phyloP scores from a whole-genome alignment of 1,284 basidiomycete genomes.

The Cryptococcus sp. region DNA sequence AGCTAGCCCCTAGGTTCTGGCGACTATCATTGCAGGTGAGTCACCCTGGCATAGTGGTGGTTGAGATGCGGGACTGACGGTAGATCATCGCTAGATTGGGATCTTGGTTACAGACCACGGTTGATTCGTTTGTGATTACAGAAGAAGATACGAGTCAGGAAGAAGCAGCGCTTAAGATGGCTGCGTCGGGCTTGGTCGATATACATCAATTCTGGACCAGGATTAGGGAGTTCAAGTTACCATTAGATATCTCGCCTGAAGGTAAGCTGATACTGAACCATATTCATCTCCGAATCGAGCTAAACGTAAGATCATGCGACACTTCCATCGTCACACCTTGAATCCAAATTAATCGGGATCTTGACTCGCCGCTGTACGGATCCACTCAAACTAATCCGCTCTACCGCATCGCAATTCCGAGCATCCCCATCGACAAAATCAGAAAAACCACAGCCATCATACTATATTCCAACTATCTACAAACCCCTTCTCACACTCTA shows the following conservation, averaged over 20 bases:
- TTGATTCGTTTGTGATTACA: conserved; percentile 17
- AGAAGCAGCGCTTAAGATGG: conserved; percentile 28
- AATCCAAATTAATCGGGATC: conserved; percentile 64
- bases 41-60: conserved; percentile 3
- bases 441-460: conserved; percentile 60
- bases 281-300: no score
- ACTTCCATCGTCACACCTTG: conserved; percentile 37
- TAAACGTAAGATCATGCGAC: conserved; percentile 11
- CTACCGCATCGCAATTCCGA: conserved; percentile 80
- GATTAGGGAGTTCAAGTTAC: no score
- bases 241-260: no score
- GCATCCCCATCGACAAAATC: conserved; percentile 44
- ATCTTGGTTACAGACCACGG: conserved; percentile 60
- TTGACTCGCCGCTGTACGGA: conserved; percentile 75
- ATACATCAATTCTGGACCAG: conserved; percentile 16
- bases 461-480: conserved; percentile 75
- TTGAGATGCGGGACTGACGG: conserved; percentile 30
- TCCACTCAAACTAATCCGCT: conserved; percentile 76
- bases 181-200: conserved; percentile 33
- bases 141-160: conserved; percentile 30
- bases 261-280: no score
- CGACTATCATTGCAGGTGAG: conserved; percentile 74
- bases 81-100: conserved; percentile 73
- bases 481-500: conserved; percentile 78
- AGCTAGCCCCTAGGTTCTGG: conserved; percentile 80